Percentiles rank a stretch among this genome's conserved stretches.
These are phyloP conservation scores for Magnaporthales sp. DNA, from an alignment of 2,329 filamentous ascomycete species.

Conservation along the genomic window DNA sequence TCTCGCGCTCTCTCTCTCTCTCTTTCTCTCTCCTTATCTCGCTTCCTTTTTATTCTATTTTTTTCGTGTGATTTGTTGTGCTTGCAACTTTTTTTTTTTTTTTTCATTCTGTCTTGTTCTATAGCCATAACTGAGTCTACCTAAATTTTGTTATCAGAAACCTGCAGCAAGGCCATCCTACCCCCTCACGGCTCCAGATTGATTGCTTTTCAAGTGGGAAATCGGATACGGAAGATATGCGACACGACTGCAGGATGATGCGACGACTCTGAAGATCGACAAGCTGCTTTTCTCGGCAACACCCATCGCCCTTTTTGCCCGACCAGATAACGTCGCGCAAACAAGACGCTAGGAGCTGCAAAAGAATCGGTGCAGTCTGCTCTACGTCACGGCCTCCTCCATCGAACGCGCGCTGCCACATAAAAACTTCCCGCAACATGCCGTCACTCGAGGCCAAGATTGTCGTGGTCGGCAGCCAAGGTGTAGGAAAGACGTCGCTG, in stretches of 20 bases:
- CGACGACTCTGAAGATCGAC: background rate
- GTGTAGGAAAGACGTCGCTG: slow-evolving; percentile 71
- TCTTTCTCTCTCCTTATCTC: no score
- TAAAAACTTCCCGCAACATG: slow-evolving; percentile 16
- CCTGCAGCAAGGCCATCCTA: background rate
- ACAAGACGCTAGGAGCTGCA: background rate
- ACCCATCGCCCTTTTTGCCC: background rate
- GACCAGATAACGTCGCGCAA: background rate
- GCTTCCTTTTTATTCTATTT: no score
- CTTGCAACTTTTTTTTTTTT: background rate
- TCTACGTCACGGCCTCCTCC: background rate
- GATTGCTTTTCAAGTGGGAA: background rate
- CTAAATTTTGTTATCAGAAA: background rate
- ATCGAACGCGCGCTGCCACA: background rate
- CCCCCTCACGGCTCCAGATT: background rate
- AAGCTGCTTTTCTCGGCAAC: background rate
- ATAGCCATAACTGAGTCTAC: background rate
- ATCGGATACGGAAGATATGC: background rate
- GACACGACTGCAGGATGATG: background rate
- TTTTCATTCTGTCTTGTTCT: background rate
- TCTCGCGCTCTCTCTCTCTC: no score
- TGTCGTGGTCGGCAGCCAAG: slow-evolving; percentile 70
- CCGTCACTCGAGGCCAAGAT: slow-evolving; percentile 73
- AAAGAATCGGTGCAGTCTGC: background rate
- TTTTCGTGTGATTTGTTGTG: background rate